phyloP scores from a whole-genome alignment of 148 eudicot species.

The Agrostemma githago region DNA sequence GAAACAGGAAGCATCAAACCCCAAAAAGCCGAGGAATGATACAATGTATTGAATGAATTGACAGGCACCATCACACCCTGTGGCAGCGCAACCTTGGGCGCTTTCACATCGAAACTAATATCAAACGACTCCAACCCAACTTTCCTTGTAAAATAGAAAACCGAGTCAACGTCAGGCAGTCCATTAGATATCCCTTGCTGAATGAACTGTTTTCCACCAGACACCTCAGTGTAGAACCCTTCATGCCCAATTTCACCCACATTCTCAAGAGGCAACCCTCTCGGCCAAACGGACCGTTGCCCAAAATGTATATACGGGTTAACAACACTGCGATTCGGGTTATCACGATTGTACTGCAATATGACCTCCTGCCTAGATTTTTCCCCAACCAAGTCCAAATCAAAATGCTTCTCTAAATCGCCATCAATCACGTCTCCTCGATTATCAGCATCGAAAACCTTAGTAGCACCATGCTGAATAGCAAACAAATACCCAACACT shows the following conservation, averaged over 20 bases:
- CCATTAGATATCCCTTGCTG: conserved; percentile 96
- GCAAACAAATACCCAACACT: conserved; percentile 92
- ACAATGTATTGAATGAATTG: conserved; percentile 87
- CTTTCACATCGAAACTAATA: conserved; percentile 74
- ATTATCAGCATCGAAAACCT: conserved; percentile 83
- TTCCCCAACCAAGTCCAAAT: conserved; percentile 83
- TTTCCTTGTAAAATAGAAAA: conserved; percentile 89
- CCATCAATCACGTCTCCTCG: conserved; percentile 82
- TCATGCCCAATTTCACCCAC: conserved; percentile 85
- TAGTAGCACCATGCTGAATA: conserved; percentile 90
- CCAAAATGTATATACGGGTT: conserved; percentile 97
- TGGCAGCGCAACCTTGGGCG: conserved; percentile 89
- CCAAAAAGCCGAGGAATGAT: conserved; percentile 90
- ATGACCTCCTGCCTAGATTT: conserved; percentile 84
- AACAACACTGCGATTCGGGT: conserved; percentile 75
- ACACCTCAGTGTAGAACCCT: conserved; percentile 77
- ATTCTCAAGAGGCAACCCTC: conserved; percentile 90
- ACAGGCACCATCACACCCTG: conserved; percentile 89
- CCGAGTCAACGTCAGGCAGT: conserved; percentile 96
- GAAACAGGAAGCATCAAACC: conserved; percentile 97
- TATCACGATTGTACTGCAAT: conserved; percentile 88
- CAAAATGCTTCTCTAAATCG: conserved; percentile 84
- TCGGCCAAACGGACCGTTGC: conserved; percentile 94
- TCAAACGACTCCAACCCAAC: conserved; percentile 65
- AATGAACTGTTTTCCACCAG: conserved; percentile 87